These are phyloP conservation scores for Verticillium dahliae DNA, from an alignment of 2,329 filamentous ascomycete genomes.

Conservation along the genomic window DNA sequence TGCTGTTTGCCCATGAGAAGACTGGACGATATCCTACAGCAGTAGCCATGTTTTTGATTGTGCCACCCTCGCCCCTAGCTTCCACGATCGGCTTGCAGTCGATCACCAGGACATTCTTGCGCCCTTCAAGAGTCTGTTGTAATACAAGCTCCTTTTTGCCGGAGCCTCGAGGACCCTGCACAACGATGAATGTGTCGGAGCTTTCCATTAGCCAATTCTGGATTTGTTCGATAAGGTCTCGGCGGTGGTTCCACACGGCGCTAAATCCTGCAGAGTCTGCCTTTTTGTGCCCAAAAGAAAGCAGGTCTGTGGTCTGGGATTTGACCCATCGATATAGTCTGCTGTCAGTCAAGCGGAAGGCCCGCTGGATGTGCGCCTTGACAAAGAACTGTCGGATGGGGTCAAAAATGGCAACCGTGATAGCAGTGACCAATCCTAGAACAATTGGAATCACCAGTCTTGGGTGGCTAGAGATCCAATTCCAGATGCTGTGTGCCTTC, in stretches of 20 bases:
- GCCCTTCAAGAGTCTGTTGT: constrained; percentile 72
- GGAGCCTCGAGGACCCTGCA: constrained; percentile 86
- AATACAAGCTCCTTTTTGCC: constrained; percentile 85
- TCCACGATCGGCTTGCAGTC: constrained; percentile 94
- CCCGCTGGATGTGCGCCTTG: constrained; percentile 75
- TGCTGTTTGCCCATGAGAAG: constrained; percentile 93
- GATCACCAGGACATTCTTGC: constrained; percentile 72
- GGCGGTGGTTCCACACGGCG: constrained; percentile 83
- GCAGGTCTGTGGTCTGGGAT: constrained; percentile 59
- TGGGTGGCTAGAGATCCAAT: constrained; percentile 82
- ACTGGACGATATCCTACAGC: constrained; percentile 88
- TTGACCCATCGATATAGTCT: constrained; percentile 75
- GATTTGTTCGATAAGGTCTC: constrained; percentile 73
- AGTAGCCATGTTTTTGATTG: constrained; percentile 72
- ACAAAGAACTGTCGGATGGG: constrained; percentile 92
- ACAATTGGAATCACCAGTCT: constrained; percentile 79
- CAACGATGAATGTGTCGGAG: constrained; percentile 84
- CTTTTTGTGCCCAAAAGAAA: constrained; percentile 51
- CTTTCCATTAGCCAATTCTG: constrained; percentile 83
- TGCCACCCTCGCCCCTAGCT: constrained; percentile 78
- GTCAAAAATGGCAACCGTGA: constrained; percentile 87
- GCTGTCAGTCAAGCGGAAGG: constrained; percentile 68
- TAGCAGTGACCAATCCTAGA: constrained; percentile 71
- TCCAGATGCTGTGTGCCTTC: constrained; percentile 73
- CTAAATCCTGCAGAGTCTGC: constrained; percentile 64